Percentiles rank a stretch among this genome's conserved stretches.
These are phyloP conservation scores for Sclerotinia subarctica DNA, from an alignment of 2,329 filamentous ascomycete genomes.

Conservation along the genomic window DNA sequence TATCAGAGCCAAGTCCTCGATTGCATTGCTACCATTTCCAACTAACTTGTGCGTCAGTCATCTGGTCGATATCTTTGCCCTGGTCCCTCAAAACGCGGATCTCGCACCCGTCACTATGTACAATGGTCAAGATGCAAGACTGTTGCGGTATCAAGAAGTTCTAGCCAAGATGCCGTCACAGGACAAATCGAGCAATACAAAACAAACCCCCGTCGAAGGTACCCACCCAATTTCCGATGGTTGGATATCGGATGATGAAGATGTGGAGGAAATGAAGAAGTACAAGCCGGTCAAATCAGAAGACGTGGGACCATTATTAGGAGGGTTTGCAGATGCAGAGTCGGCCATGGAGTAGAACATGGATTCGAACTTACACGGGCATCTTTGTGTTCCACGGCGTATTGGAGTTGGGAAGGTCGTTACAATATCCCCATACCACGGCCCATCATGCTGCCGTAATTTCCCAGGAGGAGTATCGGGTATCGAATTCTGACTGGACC, in stretches of 20 bases:
- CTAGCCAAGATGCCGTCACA: constrained; percentile 55
- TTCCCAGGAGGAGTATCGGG: constrained; percentile 30
- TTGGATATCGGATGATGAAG: constrained; percentile 45
- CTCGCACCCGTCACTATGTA: constrained; percentile 42
- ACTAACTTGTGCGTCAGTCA: constrained; percentile 46
- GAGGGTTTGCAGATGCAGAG: constrained; percentile 39
- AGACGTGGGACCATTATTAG: constrained; percentile 38
- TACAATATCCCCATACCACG: constrained; percentile 34
- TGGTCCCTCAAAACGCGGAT: constrained; percentile 51
- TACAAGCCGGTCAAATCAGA: constrained; percentile 37
- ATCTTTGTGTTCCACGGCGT: constrained; percentile 35
- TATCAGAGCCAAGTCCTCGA: neutral
- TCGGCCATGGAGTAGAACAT: constrained; percentile 34
- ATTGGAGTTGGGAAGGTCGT: constrained; percentile 32
- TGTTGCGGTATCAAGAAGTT: constrained; percentile 59
- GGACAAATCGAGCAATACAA: constrained; percentile 43
- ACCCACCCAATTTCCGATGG: constrained; percentile 38
- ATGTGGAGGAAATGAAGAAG: constrained; percentile 35
- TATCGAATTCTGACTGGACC: constrained; percentile 37
- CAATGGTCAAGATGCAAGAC: constrained; percentile 53
- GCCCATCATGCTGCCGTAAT: constrained; percentile 29
- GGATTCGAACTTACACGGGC: constrained; percentile 26
- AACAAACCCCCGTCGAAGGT: constrained; percentile 34
- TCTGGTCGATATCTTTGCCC: constrained; percentile 66
- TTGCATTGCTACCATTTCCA: neutral